Evolutionary conservation across 306 rosid genomes (phyloP), one percentile per base, ranked within the genome.

Genomic region (Gastrolobium bilobum): DNA sequence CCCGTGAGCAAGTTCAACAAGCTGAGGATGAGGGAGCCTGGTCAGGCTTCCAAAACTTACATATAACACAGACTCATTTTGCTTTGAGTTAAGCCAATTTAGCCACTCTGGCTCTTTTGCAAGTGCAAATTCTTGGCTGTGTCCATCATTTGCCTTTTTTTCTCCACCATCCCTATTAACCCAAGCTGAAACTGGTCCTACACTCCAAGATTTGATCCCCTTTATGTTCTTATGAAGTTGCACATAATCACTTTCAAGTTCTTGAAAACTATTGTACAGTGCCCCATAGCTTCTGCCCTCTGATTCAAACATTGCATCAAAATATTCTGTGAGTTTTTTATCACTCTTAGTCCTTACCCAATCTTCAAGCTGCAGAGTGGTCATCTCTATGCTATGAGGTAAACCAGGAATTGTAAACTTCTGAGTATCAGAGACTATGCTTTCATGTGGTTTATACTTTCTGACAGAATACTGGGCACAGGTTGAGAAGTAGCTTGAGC

Each of bases 31-130:
- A 44, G 38, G n/a, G 3, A 81, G 75, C 75, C 63, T 81, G 1
- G 75, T 64, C 4, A 81, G 48, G 63, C 84, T 81, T 40, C 84
- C 84, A 43, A 81, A 81, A 81, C 52, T 81, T 4, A 81, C 75
- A 54, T 80, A 80, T 13, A 73, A 6, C 0, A 81, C 84, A 34
- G 84, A 81, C 5, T 44, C 75, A 34, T 72, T 3, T 13, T 31
- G 30, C 63, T 63, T 81, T 0, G 84, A 73, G 51, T 73, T 56
- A 56, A 81, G 84, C 80, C 84, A 81, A 6, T 35, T 81, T 26
- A 73, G 6, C 63, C 57, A 54, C 47, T 73, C 70, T 33, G 79
- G 33, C 37, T 44, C 63, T 53, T 44, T 4, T 13, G 9, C 14
- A 65, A 65, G 58, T 20, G 26, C 26, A 20, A 20, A 1, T 20